Percentiles rank a stretch among this genome's conserved stretches.
Evolutionary conservation across 352 stramenopile genomes (phyloP).

Genomic region (Phytophthora sojae): DNA sequence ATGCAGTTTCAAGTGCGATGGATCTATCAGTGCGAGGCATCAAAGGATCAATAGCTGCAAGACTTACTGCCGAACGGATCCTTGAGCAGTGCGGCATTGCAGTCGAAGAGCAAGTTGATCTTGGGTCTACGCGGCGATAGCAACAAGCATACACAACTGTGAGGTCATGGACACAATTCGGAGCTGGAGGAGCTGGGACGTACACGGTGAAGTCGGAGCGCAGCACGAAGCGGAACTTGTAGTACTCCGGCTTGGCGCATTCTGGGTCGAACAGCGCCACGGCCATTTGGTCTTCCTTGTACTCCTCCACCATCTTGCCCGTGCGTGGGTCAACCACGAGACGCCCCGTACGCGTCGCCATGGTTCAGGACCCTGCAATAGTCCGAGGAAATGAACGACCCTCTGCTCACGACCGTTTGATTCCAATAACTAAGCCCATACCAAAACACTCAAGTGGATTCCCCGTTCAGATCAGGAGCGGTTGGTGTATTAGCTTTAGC

Average conservation of each 20-base stretch:
- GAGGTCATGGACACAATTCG: neutral
- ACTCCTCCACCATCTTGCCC: constrained; percentile 71
- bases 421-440: neutral
- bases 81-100: constrained; percentile 68
- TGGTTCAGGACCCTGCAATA: constrained; percentile 9
- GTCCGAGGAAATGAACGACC: constrained; percentile 1
- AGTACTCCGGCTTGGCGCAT: constrained; percentile 42
- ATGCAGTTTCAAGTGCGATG: neutral
- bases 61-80: constrained; percentile 70
- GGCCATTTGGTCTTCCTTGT: constrained; percentile 75
- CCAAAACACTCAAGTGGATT: constrained; percentile 9
- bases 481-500: constrained; percentile 30
- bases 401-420: constrained; percentile 1
- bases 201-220: constrained; percentile 73
- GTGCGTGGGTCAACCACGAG: constrained; percentile 61
- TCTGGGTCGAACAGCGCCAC: constrained; percentile 62
- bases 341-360: constrained; percentile 66
- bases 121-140: constrained; percentile 32
- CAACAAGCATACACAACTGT: neutral
- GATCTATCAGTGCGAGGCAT: neutral
- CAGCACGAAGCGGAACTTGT: constrained; percentile 56
- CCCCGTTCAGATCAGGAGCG: constrained; percentile 34
- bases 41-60: neutral
- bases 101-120: constrained; percentile 72
- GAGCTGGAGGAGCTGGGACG: constrained; percentile 8